Evolutionary conservation across 345 rosid species (phyloP).

Genomic region (Salix dunnii): DNA sequence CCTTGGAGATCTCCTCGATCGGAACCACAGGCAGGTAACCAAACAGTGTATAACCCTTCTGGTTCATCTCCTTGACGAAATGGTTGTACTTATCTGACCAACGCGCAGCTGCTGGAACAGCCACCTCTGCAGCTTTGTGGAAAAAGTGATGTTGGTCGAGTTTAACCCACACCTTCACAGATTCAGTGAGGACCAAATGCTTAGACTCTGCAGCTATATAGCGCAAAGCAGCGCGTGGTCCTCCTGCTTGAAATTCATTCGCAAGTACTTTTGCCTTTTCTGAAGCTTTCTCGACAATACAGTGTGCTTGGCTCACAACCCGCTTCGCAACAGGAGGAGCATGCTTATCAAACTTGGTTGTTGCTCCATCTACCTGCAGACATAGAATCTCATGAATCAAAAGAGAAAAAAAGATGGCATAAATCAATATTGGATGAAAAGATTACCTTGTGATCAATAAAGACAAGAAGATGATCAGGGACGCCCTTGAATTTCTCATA

Average conservation of each 20-base stretch:
- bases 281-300: conserved; percentile 37
- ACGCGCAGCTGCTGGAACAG: conserved; percentile 56
- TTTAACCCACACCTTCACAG: conserved; percentile 55
- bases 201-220: conserved; percentile 51
- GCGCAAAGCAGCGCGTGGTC: conserved; percentile 53
- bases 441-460: conserved; percentile 69
- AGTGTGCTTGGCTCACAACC: conserved; percentile 35
- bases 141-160: conserved; percentile 46
- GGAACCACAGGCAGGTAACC: conserved; percentile 66
- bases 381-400: background rate
- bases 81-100: conserved; percentile 55
- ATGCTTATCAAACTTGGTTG: conserved; percentile 55
- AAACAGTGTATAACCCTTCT: conserved; percentile 56
- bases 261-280: conserved; percentile 48
- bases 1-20: conserved; percentile 54
- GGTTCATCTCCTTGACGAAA: conserved; percentile 35
- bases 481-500: conserved; percentile 51
- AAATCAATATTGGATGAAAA: background rate
- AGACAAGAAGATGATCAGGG: conserved; percentile 66
- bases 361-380: conserved; percentile 62
- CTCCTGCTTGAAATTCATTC: conserved; percentile 52
- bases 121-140: conserved; percentile 42
- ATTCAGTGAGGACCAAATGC: conserved; percentile 40
- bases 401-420: background rate
- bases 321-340: conserved; percentile 71